These are phyloP conservation scores for Fusarium camptoceras DNA, from an alignment of 2,329 filamentous ascomycete species.

Conservation along the genomic window DNA sequence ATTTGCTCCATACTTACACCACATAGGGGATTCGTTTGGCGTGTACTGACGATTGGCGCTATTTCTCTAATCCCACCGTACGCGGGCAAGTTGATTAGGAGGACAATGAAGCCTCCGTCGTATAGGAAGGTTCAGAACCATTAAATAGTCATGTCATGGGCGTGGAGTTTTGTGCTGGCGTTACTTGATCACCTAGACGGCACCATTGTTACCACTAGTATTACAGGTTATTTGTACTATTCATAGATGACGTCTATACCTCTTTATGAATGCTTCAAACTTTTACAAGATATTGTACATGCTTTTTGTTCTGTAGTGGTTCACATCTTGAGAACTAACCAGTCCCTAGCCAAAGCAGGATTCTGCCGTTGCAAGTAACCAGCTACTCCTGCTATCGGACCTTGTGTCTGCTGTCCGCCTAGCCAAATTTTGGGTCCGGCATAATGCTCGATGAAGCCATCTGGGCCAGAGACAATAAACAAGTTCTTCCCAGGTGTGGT, in stretches of 20 bases:
- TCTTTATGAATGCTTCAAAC: constrained; percentile 17
- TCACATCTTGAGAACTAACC: constrained; percentile 66
- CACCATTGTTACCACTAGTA: constrained; percentile 27
- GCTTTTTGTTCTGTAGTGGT: neutral
- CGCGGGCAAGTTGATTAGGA: constrained; percentile 83
- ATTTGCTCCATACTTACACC: constrained; percentile 29
- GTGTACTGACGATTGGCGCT: constrained; percentile 81
- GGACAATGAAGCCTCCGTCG: constrained; percentile 89
- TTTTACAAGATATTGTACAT: constrained; percentile 18
- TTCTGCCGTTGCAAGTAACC: constrained; percentile 66
- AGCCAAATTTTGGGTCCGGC: constrained; percentile 84
- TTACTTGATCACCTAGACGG: constrained; percentile 40
- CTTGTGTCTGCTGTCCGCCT: constrained; percentile 79
- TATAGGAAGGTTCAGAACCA: constrained; percentile 91
- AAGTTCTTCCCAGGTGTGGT: constrained; percentile 66
- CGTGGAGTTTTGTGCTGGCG: constrained; percentile 30
- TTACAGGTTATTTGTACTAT: constrained; percentile 21
- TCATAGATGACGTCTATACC: constrained; percentile 26
- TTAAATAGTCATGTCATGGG: constrained; percentile 50
- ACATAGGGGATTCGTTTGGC: constrained; percentile 85
- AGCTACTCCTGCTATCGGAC: constrained; percentile 76
- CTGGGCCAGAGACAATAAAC: constrained; percentile 88
- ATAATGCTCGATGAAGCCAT: constrained; percentile 86
- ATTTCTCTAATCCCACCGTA: constrained; percentile 89
- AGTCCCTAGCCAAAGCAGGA: constrained; percentile 53